Base-by-base conservation (phyloP, 106 monocot species). In the Narthecium ossifragum region DNA sequence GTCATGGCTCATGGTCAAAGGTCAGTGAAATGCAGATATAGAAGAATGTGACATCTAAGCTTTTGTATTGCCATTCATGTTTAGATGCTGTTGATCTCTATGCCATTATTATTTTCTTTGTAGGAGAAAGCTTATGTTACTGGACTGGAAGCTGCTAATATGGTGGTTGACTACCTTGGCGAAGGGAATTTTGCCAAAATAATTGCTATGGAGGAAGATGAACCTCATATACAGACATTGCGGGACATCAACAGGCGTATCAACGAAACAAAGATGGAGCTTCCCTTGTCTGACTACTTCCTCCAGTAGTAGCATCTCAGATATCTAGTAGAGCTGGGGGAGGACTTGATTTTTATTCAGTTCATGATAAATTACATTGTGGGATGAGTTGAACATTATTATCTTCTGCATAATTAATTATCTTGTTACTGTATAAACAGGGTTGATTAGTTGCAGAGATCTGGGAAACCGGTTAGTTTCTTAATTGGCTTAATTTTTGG, bases 71-170 rank as follows among this genome's bases (percentile, higher is more conserved):
- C 24, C 6, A 49, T 48, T 14, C 6, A 30, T 45, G 17, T 4
- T 26, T 29, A 40, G 7, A 2, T 20, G 12, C 5, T 31, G n/a
- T 0, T 25, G 20, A 46, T 8, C 1, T 61, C 8, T 21, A 12
- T 40, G 9, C 9, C 17, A 6, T 33, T 11, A 21, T 63, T 17
- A 62, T 34, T 21, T 31, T 13, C 37, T 8, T 67, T 29, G 11
- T 38, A 85, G 81, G 89, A 85, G 62, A 85, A 81, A 63, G 84
- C 84, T 36, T 81, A 65, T 75, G 89, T 81, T 51, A 85, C 85
- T 29, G 80, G 84, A 45, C 77, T 85, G 4, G 81, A 89, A 80
- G 81, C 84, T 65, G 89, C 85, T 28, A 85, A 85, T 55, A 71
- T 74, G 38, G 89, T 73, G 50, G 69, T 85, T 2, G 81, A 85